These are phyloP conservation scores for Fonticula alba DNA, from an alignment of 78 protist species.

Conservation along the genomic window DNA sequence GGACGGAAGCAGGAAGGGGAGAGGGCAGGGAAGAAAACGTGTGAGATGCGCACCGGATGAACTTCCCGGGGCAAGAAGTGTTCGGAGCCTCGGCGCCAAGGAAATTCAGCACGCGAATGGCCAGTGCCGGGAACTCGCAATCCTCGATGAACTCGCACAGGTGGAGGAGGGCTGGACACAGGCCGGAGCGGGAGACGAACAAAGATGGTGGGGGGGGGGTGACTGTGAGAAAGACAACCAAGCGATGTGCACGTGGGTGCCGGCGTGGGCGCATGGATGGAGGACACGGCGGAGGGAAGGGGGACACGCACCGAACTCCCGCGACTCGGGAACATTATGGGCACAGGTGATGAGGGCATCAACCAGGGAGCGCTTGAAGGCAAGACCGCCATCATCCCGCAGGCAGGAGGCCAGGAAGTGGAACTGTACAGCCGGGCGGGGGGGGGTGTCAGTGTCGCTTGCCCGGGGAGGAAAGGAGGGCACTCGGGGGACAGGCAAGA, in stretches of 20 bases:
- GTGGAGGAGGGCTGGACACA: too few species aligned
- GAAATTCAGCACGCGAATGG: conserved; percentile 62
- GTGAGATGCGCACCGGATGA: background rate
- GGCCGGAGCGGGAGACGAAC: conserved; percentile 49
- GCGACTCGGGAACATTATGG: conserved; percentile 56
- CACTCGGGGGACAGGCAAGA: too few species aligned
- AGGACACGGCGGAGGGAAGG: too few species aligned
- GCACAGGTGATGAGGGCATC: conserved; percentile 60
- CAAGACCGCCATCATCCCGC: conserved; percentile 70
- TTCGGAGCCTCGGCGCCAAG: conserved; percentile 46
- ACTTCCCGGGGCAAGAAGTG: conserved; percentile 2
- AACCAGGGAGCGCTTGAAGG: conserved; percentile 72
- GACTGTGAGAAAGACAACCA: background rate
- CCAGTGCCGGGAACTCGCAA: conserved; percentile 78
- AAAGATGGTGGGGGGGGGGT: too few species aligned
- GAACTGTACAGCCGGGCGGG: too few species aligned
- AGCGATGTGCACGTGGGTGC: too few species aligned
- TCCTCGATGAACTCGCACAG: conserved; percentile 95
- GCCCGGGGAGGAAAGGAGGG: too few species aligned
- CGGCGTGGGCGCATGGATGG: too few species aligned
- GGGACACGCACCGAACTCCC: conserved; percentile 24
- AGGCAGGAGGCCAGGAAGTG: conserved; percentile 36
- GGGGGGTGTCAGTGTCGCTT: too few species aligned
- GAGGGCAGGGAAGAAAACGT: background rate
- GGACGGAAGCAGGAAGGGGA: background rate